phyloP scores from a whole-genome alignment of 2,329 filamentous ascomycete genomes.

The Diplocarpon mali region DNA sequence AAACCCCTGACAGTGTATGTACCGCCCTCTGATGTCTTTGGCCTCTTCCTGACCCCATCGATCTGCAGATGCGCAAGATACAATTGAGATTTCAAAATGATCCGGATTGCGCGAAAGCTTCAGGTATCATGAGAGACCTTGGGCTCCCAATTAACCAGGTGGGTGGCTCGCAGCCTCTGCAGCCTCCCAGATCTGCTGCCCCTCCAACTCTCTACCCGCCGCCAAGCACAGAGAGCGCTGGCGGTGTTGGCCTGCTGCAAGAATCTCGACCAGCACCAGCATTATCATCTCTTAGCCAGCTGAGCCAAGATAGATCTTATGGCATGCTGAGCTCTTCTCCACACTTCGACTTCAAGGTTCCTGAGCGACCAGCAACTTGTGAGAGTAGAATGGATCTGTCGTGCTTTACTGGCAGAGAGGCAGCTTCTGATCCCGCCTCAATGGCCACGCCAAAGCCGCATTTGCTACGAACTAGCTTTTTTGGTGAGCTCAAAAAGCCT shows the following conservation, averaged over 20 bases:
- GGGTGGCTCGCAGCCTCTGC: background rate
- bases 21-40: background rate
- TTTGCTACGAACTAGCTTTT: background rate
- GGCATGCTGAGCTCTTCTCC: too few relatives aligned
- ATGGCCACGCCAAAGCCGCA: background rate
- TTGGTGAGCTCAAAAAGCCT: background rate
- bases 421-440: background rate
- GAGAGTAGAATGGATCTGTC: background rate
- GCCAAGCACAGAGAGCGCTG: background rate
- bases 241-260: background rate
- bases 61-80: slow-evolving; percentile 30
- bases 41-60: background rate
- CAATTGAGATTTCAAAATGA: slow-evolving; percentile 33
- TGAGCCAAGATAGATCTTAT: background rate
- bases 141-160: slow-evolving; percentile 21
- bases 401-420: background rate
- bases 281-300: background rate
- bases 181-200: background rate
- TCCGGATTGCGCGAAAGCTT: slow-evolving; percentile 26
- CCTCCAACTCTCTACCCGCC: background rate
- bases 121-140: slow-evolving; percentile 24
- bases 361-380: slow-evolving; percentile 1
- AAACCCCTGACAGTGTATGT: slow-evolving; percentile 18
- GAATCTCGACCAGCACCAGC: background rate
- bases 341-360: background rate